Base-by-base conservation (phyloP, 1,284 basidiomycete genomes). In the Apiotrichum akiyoshidainum region DNA sequence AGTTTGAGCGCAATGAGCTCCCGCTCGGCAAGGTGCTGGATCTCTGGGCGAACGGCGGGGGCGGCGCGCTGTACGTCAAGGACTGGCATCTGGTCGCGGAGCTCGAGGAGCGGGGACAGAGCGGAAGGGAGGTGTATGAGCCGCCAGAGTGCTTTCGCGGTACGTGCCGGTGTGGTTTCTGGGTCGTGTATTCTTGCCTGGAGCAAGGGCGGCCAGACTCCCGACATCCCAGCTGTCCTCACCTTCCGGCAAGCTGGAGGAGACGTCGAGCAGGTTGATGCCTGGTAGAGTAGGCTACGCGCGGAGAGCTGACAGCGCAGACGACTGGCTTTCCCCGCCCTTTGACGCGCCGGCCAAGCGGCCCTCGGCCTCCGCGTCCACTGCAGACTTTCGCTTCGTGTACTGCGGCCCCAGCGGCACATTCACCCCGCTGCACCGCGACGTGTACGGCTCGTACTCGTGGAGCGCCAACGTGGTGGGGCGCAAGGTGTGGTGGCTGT, bases 401-500 rank as follows among this genome's bases (percentile, higher is more conserved):
- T 83, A 83, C 65, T 65, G 77, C 22, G 81, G 81, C 10, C 77
- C 79, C 5, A 49, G 60, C 5, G 72, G 73, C 2, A 82, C 79
- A 0, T 78, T 74, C 50, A 83, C 79, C 0, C 78, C 75, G 1
- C 58, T 82, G 0, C 80, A 82, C 55, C 75, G 81, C 40, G 83
- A 85, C 64, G 83, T 84, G 12, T 82, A 84, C 68, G 79, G 76
- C 5, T 81, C 80, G 14, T 84, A 84, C 66, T 83, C 81, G 17
- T 84, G 83, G 81, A 81, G 80, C 7, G 81, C 82, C 3, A 84
- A 85, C 65, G 67, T 84, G 7, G 73, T 80, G 17, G 83, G 83
- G 0, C 66, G 77, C 9, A 85, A 85, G 63, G 56, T 74, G 9
- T 85, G 83, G 83, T 79, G 78, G 69, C 66, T 85, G 5, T 82